Percentiles rank a stretch among this genome's conserved stretches.
Conservation (phyloP, 2,329 filamentous ascomycete species). For the Akanthomyces lecanii region DNA sequence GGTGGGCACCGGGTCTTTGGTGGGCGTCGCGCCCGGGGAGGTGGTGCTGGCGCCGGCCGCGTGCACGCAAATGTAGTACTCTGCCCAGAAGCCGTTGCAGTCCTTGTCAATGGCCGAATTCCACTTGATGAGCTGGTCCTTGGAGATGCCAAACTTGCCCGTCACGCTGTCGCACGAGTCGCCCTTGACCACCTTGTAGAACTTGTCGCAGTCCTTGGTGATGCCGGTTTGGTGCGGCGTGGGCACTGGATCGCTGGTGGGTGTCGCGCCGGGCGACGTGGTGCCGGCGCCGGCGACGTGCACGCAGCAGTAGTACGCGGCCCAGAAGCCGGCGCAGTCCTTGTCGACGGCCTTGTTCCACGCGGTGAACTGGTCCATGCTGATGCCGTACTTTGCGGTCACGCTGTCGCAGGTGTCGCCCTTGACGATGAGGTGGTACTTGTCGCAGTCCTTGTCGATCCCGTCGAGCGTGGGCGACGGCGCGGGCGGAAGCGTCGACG, state of each 20-base stretch:
- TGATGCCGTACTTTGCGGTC: slow-evolving; percentile 12
- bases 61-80: slow-evolving; percentile 5
- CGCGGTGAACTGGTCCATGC: slow-evolving; percentile 9
- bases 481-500: background rate
- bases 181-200: background rate
- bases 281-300: slow-evolving; percentile 1
- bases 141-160: slow-evolving; percentile 5
- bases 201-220: slow-evolving; percentile 10
- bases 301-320: slow-evolving; percentile 3
- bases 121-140: slow-evolving; percentile 11
- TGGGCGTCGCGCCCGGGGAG: background rate
- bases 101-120: slow-evolving; percentile 11
- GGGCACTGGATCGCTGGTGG: background rate
- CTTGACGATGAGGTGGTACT: slow-evolving; percentile 9
- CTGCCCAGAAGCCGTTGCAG: slow-evolving; percentile 3
- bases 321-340: slow-evolving; percentile 6
- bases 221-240: slow-evolving; percentile 15
- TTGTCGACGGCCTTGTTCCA: slow-evolving; percentile 16
- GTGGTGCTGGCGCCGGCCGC: background rate
- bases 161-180: slow-evolving; percentile 12
- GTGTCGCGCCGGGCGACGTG: background rate
- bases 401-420: slow-evolving; percentile 14
- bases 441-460: slow-evolving; percentile 16
- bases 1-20: background rate
- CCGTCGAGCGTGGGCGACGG: slow-evolving; percentile 5